These are phyloP conservation scores for Chytridium lagenaria DNA, from an alignment of 371 early-diverging fungal genomes.

Conservation along the genomic window DNA sequence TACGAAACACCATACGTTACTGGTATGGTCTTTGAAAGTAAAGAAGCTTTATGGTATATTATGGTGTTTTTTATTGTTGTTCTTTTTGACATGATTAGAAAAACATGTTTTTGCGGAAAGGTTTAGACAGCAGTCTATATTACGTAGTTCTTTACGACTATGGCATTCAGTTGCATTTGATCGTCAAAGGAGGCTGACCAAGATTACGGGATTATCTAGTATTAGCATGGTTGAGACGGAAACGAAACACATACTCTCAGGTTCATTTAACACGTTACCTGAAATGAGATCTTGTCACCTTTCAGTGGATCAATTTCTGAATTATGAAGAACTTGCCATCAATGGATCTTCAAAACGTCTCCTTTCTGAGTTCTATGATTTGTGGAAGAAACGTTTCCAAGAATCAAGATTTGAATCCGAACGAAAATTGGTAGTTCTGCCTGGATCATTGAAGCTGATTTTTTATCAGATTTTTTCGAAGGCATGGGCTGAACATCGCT, in stretches of 20 bases:
- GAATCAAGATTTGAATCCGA: background rate
- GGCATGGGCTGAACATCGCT: constrained; percentile 8
- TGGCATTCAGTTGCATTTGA: no score
- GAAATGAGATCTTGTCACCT: background rate
- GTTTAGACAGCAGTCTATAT: no score
- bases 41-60: no score
- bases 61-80: no score
- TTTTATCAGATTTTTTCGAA: constrained; percentile 12
- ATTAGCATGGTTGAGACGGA: no score
- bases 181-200: no score
- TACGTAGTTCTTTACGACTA: no score
- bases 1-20: no score
- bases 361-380: background rate
- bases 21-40: no score
- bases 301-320: constrained; percentile 6
- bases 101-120: background rate
- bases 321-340: background rate
- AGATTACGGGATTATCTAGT: no score
- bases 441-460: background rate
- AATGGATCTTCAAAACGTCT: background rate
- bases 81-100: background rate
- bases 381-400: background rate
- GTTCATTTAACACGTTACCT: background rate
- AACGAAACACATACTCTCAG: no score
- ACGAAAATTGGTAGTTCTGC: background rate